Percentiles rank a stretch among this genome's conserved stretches.
phyloP scores from a whole-genome alignment of 768 basidiomycete species.

The Amanita rubescens region DNA sequence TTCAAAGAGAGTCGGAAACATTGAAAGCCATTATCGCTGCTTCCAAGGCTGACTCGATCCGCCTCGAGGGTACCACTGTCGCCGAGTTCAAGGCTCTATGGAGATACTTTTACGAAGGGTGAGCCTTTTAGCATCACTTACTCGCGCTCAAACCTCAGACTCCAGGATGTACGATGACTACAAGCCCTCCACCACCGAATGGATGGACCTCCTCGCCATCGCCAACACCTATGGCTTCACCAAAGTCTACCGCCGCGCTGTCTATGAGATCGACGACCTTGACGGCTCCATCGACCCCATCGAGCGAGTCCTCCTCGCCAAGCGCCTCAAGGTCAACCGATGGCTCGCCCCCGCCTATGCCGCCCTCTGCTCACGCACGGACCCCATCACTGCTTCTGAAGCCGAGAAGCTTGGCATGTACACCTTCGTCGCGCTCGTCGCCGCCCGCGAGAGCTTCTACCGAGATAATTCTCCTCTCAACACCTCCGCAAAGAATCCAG shows the following conservation, averaged over 20 bases:
- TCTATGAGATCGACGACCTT: background rate
- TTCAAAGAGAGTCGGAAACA: slow-evolving; percentile 3
- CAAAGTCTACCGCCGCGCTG: slow-evolving; percentile 4
- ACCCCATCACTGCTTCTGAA: background rate
- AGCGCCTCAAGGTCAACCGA: slow-evolving; percentile 3
- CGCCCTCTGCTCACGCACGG: background rate
- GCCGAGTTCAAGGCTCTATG: slow-evolving; percentile 2
- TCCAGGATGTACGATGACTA: slow-evolving; percentile 4
- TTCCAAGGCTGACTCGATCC: slow-evolving; percentile 4
- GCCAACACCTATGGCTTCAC: slow-evolving; percentile 1
- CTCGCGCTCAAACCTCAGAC: slow-evolving; percentile 1
- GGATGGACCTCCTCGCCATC: slow-evolving; percentile 3
- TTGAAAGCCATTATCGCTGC: background rate
- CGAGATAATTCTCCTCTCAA: background rate
- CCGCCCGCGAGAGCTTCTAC: background rate
- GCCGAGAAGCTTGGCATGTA: background rate
- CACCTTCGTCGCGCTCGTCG: background rate
- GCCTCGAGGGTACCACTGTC: slow-evolving; percentile 1
- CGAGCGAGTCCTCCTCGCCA: slow-evolving; percentile 2
- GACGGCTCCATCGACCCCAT: background rate
- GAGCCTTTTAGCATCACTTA: slow-evolving; percentile 1
- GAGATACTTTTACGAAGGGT: slow-evolving; percentile 2
- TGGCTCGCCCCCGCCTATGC: slow-evolving; percentile 3
- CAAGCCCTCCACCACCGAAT: slow-evolving; percentile 2
- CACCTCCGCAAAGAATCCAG: background rate